These are phyloP conservation scores for Fusarium neocosmosporiellum DNA, from an alignment of 2,329 filamentous ascomycete species.

Conservation along the genomic window DNA sequence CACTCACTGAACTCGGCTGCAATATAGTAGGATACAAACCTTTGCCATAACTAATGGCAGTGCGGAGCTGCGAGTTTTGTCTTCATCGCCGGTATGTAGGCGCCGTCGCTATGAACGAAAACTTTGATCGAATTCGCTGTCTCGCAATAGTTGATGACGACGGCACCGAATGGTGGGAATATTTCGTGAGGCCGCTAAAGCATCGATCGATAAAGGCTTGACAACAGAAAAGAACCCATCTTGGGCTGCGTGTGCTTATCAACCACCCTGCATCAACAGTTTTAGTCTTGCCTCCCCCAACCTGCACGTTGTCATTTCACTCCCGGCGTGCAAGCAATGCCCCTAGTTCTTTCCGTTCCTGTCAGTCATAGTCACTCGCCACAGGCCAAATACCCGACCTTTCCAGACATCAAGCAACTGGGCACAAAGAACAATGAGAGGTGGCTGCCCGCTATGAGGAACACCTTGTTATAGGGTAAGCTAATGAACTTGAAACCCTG, in stretches of 20 bases:
- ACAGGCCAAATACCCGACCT: rapidly evolving
- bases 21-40: background rate
- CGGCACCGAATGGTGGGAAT: background rate
- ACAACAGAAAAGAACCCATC: background rate
- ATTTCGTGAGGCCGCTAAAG: background rate
- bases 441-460: background rate
- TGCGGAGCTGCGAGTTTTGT: background rate
- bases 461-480: background rate
- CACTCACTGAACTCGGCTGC: background rate
- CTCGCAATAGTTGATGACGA: background rate
- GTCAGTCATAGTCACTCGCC: background rate
- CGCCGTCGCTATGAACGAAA: background rate
- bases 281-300: background rate
- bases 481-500: background rate
- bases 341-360: background rate
- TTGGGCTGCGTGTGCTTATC: background rate
- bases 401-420: too few species aligned
- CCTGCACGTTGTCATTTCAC: background rate
- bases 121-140: background rate
- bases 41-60: background rate
- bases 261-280: background rate
- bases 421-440: background rate
- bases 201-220: background rate
- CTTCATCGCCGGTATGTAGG: background rate
- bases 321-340: background rate